Conservation (phyloP, 352 stramenopile genomes). For the Globisporangium splendens region DNA sequence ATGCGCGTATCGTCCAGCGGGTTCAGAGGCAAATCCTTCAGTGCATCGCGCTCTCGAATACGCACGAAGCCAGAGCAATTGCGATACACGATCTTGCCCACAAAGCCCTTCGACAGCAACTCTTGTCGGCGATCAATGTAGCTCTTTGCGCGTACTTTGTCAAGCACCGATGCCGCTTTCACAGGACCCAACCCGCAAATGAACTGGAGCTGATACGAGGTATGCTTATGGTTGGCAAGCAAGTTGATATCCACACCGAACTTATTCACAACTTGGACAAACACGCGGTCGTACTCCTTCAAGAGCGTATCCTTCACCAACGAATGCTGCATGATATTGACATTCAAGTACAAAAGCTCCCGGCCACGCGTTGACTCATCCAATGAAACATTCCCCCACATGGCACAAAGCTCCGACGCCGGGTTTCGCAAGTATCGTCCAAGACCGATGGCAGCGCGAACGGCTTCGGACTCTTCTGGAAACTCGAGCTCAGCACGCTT, state of each 20-base stretch:
- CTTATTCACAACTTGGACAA: conserved; percentile 85
- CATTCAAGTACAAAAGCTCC: conserved; percentile 83
- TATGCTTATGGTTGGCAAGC: conserved; percentile 86
- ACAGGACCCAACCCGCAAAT: conserved; percentile 82
- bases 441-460: conserved; percentile 75
- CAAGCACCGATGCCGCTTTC: conserved; percentile 75
- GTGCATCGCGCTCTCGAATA: conserved; percentile 80
- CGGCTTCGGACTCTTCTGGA: conserved; percentile 74
- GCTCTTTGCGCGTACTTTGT: conserved; percentile 81
- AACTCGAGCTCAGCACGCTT: conserved; percentile 84
- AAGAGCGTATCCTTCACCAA: conserved; percentile 83
- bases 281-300: conserved; percentile 85
- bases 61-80: conserved; percentile 87
- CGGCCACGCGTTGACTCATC: conserved; percentile 75
- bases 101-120: conserved; percentile 75
- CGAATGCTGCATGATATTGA: conserved; percentile 84
- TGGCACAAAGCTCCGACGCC: conserved; percentile 76
- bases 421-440: conserved; percentile 84
- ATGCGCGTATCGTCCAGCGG: conserved; percentile 86
- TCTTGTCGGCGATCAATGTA: conserved; percentile 86
- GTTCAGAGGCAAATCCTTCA: conserved; percentile 84
- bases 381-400: conserved; percentile 82
- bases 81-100: conserved; percentile 85
- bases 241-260: conserved; percentile 88
- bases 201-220: conserved; percentile 86